Evolutionary conservation across 2,329 filamentous ascomycete species (phyloP).

Genomic region (Neopestalotiopsis sp.): DNA sequence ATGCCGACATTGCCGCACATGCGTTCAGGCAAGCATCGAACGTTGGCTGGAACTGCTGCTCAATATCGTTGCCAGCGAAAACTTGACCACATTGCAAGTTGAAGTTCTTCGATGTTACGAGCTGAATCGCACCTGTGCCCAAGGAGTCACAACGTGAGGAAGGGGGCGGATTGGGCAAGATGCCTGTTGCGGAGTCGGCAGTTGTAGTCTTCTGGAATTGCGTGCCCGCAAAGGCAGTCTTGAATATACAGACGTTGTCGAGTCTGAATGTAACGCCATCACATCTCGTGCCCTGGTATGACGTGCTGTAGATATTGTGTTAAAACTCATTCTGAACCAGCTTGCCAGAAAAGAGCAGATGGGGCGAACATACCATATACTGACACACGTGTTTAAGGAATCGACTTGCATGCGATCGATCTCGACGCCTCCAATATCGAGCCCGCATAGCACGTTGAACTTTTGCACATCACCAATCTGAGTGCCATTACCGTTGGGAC

Average conservation of each 20-base stretch:
- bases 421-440: conserved; percentile 22
- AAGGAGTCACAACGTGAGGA: conserved; percentile 30
- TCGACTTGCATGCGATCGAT: conserved; percentile 23
- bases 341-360: neutral
- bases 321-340: neutral
- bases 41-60: conserved; percentile 33
- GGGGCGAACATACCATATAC: conserved; percentile 20
- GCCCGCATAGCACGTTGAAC: conserved; percentile 24
- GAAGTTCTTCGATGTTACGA: conserved; percentile 25
- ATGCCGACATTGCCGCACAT: conserved; percentile 29
- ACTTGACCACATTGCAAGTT: conserved; percentile 31
- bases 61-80: conserved; percentile 32
- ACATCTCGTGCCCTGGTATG: neutral
- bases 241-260: conserved; percentile 18
- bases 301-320: neutral
- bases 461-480: conserved; percentile 23
- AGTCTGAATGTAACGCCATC: conserved; percentile 19
- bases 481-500: conserved; percentile 25
- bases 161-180: conserved; percentile 27
- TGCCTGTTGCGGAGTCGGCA: conserved; percentile 32
- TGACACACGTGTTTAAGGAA: conserved; percentile 21
- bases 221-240: neutral
- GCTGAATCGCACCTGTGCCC: conserved; percentile 23
- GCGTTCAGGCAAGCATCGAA: conserved; percentile 35
- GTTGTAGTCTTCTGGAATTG: conserved; percentile 8